Evolutionary conservation across 768 basidiomycete genomes (phyloP), one percentile per base, ranked within the genome.

Genomic region (Leucocoprinus birnbaumii): DNA sequence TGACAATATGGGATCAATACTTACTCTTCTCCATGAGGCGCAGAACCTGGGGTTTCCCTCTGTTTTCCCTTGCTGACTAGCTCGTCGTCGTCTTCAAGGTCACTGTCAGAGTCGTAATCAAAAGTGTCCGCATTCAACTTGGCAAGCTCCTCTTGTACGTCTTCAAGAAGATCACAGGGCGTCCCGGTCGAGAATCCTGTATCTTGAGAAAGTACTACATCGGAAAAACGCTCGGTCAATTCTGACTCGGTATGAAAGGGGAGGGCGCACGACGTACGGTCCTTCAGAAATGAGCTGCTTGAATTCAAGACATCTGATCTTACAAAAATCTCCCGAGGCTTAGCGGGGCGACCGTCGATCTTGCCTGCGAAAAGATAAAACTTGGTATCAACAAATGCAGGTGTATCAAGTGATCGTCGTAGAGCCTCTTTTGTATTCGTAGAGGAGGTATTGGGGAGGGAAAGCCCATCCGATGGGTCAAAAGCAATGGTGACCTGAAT

Each of bases 61-160:
- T 45, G 43, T 14, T 25, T 35, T 10, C 38, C 53, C 4, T 31
- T 31, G 31, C 31, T 11, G 31, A 31, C 31, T 5, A 31, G 6
- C 11, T 31, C 31, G 11, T 31, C 31, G 31, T 11, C 31, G 31
- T 31, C 31, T 11, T 31, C 31, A 11, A 58, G 53, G 26, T 58
- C 58, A 27, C 58, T 55, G 19, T 58, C 53, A 13, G 53, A 48
- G 25, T 48, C 48, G 40, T 50, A 58, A 21, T 58, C 58, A 34
- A 49, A 55, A 3, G 44, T 19, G n/a, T 45, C 57, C 10, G 22
- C 16, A 7, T 54, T 26, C n/a, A 58, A 19, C 13, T 58, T 54
- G 22, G n/a, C 11, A 18, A 34, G 9, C 44, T 54, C 53, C 22
- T 54, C 41, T 8, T 19, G n/a, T 6, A 40, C 35, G 22, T 44